Percentiles rank a stretch among this genome's conserved stretches.
These are phyloP conservation scores for Penicillium janthinellum DNA, from an alignment of 2,329 filamentous ascomycete species.

Conservation along the genomic window DNA sequence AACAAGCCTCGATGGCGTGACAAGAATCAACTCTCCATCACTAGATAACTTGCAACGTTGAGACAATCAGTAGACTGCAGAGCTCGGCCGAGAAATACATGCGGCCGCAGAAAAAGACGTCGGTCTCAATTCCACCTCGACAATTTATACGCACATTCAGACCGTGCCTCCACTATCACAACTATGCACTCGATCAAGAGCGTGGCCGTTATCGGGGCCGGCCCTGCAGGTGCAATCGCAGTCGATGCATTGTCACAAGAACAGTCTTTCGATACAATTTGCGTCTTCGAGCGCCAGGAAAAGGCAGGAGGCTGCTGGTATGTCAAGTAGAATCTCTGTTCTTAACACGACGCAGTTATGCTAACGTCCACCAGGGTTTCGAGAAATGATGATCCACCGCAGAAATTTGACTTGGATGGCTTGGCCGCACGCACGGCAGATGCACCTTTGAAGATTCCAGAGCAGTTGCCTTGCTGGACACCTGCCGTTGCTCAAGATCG, in stretches of 20 bases:
- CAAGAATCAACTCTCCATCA: constrained; percentile 12
- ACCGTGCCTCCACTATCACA: background rate
- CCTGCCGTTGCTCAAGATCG: constrained; percentile 50
- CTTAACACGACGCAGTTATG: background rate
- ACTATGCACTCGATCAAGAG: constrained; percentile 33
- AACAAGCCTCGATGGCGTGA: constrained; percentile 24
- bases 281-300: constrained; percentile 64
- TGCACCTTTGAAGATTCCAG: constrained; percentile 51
- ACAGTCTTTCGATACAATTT: constrained; percentile 59
- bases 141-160: background rate
- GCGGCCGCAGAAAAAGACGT: background rate
- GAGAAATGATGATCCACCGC: constrained; percentile 40
- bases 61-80: background rate
- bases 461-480: constrained; percentile 50
- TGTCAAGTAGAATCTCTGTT: constrained; percentile 20
- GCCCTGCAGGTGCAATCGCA: constrained; percentile 62
- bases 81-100: constrained; percentile 22
- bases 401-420: constrained; percentile 49
- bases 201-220: constrained; percentile 63
- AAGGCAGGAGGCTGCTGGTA: constrained; percentile 64
- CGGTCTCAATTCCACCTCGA: background rate
- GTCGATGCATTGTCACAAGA: constrained; percentile 64
- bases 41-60: constrained; percentile 4
- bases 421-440: constrained; percentile 56
- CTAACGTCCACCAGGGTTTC: constrained; percentile 30